These are phyloP conservation scores for Tolypocladium pustulatum DNA, from an alignment of 2,329 filamentous ascomycete genomes.

Conservation along the genomic window DNA sequence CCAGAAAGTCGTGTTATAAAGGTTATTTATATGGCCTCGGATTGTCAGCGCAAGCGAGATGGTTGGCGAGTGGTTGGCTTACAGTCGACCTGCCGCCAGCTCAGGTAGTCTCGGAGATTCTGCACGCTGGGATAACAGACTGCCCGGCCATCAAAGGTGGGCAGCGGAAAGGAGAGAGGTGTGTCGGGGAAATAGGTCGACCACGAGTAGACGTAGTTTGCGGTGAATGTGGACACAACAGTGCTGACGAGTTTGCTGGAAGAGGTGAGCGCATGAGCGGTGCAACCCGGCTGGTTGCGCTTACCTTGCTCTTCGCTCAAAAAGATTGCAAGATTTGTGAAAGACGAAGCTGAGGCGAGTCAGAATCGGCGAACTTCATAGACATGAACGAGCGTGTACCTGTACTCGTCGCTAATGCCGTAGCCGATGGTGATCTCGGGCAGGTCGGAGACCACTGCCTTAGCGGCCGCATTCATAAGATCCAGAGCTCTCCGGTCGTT, in stretches of 20 bases:
- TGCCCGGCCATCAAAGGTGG: conserved; percentile 85
- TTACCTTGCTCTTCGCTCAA: conserved; percentile 74
- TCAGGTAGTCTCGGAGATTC: conserved; percentile 89
- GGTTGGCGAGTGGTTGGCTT: conserved; percentile 19
- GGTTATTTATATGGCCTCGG: conserved; percentile 88
- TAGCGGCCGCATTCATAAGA: conserved; percentile 92
- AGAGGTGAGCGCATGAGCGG: not conserved
- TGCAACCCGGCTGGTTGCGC: not conserved
- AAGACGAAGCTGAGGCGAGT: conserved; percentile 64
- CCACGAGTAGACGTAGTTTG: conserved; percentile 82
- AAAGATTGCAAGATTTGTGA: conserved; percentile 70
- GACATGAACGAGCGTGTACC: conserved; percentile 28
- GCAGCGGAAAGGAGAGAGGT: conserved; percentile 62
- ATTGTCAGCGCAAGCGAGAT: conserved; percentile 6
- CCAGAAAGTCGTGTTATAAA: conserved; percentile 98
- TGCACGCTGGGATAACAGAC: conserved; percentile 76
- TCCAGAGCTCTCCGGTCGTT: conserved; percentile 81
- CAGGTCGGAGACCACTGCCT: conserved; percentile 70
- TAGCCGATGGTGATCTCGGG: conserved; percentile 83
- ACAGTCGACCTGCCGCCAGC: conserved; percentile 97
- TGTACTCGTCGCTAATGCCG: conserved; percentile 91
- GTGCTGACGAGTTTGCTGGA: conserved; percentile 80
- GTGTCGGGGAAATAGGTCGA: conserved; percentile 60
- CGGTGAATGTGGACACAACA: conserved; percentile 85
- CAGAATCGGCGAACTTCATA: not conserved